Evolutionary conservation across 1,284 basidiomycete species (phyloP).

Genomic region (Cryptococcus sp.): DNA sequence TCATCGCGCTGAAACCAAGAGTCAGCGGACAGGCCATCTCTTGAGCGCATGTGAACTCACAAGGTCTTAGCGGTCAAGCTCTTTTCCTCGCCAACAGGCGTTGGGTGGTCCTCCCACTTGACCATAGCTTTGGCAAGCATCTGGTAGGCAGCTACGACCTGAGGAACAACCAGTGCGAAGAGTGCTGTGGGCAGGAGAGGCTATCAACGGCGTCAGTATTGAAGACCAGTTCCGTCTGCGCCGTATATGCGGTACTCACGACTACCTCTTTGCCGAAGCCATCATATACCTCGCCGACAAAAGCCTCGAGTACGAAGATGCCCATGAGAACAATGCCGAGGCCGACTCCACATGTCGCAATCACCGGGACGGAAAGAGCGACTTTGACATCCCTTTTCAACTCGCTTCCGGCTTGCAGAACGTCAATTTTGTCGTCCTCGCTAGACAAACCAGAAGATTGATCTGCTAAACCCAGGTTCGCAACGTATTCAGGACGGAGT

Average conservation of each 20-base stretch:
- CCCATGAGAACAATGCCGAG: constrained; percentile 71
- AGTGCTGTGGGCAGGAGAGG: constrained; percentile 80
- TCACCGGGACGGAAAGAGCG: constrained; percentile 73
- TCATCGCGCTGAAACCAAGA: constrained; percentile 59
- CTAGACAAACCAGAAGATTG: constrained; percentile 24
- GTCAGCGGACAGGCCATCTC: not conserved
- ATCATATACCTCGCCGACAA: constrained; percentile 78
- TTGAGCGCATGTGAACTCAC: constrained; percentile 20
- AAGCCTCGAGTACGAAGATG: constrained; percentile 85
- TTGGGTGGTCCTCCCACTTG: constrained; percentile 86
- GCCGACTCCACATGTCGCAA: constrained; percentile 70
- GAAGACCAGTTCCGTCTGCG: not conserved
- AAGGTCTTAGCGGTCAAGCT: constrained; percentile 92
- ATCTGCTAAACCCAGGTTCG: constrained; percentile 49
- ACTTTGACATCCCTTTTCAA: constrained; percentile 73
- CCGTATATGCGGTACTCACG: constrained; percentile 57
- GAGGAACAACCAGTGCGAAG: constrained; percentile 79
- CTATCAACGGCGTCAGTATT: constrained; percentile 47
- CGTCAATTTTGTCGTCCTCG: constrained; percentile 24
- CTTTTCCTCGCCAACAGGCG: constrained; percentile 71
- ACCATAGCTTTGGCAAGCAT: constrained; percentile 70
- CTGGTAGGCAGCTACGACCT: constrained; percentile 77
- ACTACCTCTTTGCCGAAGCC: constrained; percentile 79
- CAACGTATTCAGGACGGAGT: constrained; percentile 65
- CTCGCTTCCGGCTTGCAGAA: constrained; percentile 36